These are phyloP conservation scores for Didymellaceae sp. DNA, from an alignment of 2,329 filamentous ascomycete species.

Conservation along the genomic window DNA sequence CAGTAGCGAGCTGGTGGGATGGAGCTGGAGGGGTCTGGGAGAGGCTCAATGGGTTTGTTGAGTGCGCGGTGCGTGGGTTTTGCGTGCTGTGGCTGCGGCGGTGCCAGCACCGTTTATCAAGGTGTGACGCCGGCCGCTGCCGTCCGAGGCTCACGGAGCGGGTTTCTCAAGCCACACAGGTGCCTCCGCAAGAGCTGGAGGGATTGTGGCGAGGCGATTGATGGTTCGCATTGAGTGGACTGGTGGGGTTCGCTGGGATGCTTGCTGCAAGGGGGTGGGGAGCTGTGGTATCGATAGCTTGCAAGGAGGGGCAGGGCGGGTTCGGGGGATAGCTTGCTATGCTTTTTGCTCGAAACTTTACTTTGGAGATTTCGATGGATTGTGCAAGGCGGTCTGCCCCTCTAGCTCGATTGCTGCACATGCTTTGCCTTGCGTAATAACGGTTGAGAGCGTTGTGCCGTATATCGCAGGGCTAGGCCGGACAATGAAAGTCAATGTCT, in stretches of 20 bases:
- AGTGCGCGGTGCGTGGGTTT: background rate
- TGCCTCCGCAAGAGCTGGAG: background rate
- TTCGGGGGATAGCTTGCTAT: too few species aligned
- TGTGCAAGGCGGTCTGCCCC: too few species aligned
- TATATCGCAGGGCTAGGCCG: background rate
- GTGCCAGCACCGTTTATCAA: slow-evolving; percentile 11
- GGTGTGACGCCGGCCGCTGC: slow-evolving; percentile 31
- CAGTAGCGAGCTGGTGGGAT: too few species aligned
- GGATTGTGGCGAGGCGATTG: background rate
- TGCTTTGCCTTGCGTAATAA: background rate
- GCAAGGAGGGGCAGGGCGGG: too few species aligned
- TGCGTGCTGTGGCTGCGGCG: slow-evolving; percentile 1
- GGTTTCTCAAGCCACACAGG: slow-evolving; percentile 2
- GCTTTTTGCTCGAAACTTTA: too few species aligned
- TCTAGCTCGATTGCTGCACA: background rate
- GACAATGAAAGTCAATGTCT: background rate
- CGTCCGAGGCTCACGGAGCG: slow-evolving; percentile 25
- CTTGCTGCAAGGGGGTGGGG: slow-evolving; percentile 35
- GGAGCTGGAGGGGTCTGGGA: too few species aligned
- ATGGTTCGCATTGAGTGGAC: slow-evolving; percentile 9
- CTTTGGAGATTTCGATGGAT: too few species aligned
- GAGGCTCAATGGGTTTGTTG: slow-evolving; percentile 7
- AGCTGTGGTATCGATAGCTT: slow-evolving; percentile 1
- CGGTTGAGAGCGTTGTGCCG: background rate
- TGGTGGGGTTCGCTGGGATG: slow-evolving; percentile 18